Conservation (phyloP, 805 yeast species). For the Candida quercuum region DNA sequence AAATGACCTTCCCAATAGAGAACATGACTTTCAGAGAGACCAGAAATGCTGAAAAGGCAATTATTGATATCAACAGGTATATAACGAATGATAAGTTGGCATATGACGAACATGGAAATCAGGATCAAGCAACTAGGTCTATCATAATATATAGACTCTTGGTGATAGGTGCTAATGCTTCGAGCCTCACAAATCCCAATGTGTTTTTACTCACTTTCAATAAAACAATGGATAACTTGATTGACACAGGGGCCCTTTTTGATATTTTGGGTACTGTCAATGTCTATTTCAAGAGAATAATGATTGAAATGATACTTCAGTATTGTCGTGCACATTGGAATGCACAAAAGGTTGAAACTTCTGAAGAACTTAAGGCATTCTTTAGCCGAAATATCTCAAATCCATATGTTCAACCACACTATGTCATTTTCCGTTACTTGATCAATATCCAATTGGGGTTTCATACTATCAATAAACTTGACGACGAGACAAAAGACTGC, state of each 20-base stretch:
- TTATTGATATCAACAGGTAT: conserved; percentile 17
- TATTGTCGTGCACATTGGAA: conserved; percentile 44
- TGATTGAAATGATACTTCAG: conserved; percentile 37
- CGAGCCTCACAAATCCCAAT: conserved; percentile 28
- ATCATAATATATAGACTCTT: conserved; percentile 28
- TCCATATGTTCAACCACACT: conserved; percentile 27
- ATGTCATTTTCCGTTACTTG: conserved; percentile 28
- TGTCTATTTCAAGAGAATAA: conserved; percentile 22
- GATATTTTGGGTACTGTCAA: conserved; percentile 24
- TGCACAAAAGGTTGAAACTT: conserved; percentile 18
- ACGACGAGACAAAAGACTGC: conserved; percentile 9
- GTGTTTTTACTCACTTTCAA: conserved; percentile 34
- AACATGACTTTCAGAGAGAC: conserved; percentile 18
- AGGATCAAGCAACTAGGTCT: conserved; percentile 23
- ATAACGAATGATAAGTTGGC: conserved; percentile 6
- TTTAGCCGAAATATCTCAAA: conserved; percentile 30
- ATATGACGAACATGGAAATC: background rate
- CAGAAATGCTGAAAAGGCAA: conserved; percentile 22
- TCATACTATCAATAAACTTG: conserved; percentile 18
- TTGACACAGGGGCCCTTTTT: conserved; percentile 33
- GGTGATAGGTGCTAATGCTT: conserved; percentile 28
- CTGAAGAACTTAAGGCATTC: no score
- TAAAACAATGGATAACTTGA: conserved; percentile 32
- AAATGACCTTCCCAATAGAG: conserved; percentile 7
- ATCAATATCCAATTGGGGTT: conserved; percentile 31